A percentile compares a stretch with the other conserved stretches of the same genome.
phyloP scores from a whole-genome alignment of 208 protist species.

The Herpetomonas samuelpessoai region DNA sequence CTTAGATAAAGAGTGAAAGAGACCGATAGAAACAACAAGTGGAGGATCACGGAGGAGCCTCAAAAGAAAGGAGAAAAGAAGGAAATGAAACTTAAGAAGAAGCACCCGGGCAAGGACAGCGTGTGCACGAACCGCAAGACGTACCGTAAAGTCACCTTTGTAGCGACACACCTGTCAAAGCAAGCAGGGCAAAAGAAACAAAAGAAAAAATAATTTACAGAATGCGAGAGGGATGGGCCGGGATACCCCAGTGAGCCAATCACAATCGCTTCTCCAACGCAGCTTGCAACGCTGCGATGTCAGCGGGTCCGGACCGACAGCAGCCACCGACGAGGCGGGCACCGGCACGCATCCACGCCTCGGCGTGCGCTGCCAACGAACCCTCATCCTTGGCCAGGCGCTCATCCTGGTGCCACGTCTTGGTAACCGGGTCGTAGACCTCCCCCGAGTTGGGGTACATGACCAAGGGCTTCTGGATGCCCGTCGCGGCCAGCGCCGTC shows the following conservation, averaged over 20 bases:
- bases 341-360: constrained; percentile 22
- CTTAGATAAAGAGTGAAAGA: too few relatives aligned
- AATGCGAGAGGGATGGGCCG: not conserved
- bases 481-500: constrained; percentile 12
- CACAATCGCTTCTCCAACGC: not conserved
- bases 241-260: not conserved
- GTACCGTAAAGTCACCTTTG: not conserved
- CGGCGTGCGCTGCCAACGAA: constrained; percentile 16
- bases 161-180: not conserved
- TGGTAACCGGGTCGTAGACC: constrained; percentile 31
- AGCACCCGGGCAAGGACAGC: not conserved
- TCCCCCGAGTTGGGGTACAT: constrained; percentile 65
- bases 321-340: constrained; percentile 53
- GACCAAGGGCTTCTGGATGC: constrained; percentile 50
- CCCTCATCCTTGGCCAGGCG: not conserved
- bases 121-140: not conserved
- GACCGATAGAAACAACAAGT: too few relatives aligned
- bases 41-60: too few relatives aligned
- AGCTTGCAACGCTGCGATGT: constrained; percentile 9
- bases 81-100: not conserved
- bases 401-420: constrained; percentile 19
- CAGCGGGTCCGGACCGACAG: constrained; percentile 25
- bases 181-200: too few relatives aligned
- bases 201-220: too few relatives aligned
- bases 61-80: too few relatives aligned